phyloP scores from a whole-genome alignment of 495 filamentous ascomycete species.

The Tuber brumale region DNA sequence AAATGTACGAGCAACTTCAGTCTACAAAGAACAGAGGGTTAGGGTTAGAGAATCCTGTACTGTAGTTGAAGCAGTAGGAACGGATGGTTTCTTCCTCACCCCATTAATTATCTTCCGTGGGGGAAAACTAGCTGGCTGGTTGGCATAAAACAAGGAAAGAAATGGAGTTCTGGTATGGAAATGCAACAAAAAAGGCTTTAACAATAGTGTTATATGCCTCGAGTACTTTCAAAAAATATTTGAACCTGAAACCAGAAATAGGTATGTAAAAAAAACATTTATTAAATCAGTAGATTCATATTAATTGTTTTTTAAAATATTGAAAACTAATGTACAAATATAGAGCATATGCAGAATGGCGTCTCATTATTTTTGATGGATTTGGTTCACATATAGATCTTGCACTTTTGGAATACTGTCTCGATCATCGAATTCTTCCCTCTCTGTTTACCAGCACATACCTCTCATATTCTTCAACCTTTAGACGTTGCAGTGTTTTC shows the following conservation, averaged over 20 bases:
- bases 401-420: slow-evolving; percentile 13
- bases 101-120: neutral
- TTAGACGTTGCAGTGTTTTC: slow-evolving; percentile 15
- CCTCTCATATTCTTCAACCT: slow-evolving; percentile 9
- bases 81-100: neutral
- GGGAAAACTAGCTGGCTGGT: neutral
- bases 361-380: slow-evolving; percentile 10
- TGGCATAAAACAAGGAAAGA: neutral
- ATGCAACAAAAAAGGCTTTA: no score
- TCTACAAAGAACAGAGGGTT: neutral
- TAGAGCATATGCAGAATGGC: neutral
- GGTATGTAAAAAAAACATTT: no score
- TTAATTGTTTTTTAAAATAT: neutral
- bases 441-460: slow-evolving; percentile 11
- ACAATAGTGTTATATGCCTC: no score
- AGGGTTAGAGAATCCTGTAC: neutral
- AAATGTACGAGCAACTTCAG: neutral
- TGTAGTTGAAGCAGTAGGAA: neutral
- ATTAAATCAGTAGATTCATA: no score
- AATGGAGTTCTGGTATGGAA: neutral
- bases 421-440: slow-evolving; percentile 15
- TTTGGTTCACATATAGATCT: slow-evolving; percentile 11
- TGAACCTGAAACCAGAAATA: no score
- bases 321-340: neutral
- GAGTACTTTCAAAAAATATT: no score